Conservation (phyloP, 306 rosid genomes). For the Crataegus laevigata region DNA sequence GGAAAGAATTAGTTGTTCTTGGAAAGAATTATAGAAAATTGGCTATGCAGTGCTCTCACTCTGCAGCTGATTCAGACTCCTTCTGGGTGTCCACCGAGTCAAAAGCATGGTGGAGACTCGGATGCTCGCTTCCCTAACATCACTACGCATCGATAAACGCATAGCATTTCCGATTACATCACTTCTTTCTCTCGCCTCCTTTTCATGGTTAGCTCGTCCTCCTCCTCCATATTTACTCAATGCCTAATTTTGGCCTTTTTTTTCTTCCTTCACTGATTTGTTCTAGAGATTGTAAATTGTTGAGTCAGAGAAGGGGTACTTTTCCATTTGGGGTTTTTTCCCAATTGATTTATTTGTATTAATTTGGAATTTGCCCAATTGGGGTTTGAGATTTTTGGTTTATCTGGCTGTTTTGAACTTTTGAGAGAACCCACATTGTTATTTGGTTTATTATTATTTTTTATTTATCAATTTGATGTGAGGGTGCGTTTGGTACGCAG, state of each 20-base stretch:
- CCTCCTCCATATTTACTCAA: background rate
- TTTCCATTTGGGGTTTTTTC: background rate
- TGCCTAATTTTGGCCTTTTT: background rate
- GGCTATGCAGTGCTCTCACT: background rate
- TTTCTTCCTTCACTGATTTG: background rate
- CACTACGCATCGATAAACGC: background rate
- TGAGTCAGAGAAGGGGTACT: background rate
- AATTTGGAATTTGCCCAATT: background rate
- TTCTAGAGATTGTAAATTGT: background rate
- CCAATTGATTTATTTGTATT: background rate
- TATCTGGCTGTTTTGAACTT: background rate
- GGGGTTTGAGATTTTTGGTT: constrained; percentile 1
- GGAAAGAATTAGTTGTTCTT: too few species aligned
- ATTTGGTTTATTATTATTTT: too few species aligned
- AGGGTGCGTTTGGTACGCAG: too few species aligned
- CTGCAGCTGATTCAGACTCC: background rate
- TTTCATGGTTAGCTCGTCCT: constrained; percentile 11
- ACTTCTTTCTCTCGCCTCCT: background rate
- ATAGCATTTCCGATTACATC: background rate
- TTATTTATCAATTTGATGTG: background rate
- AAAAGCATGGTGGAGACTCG: background rate
- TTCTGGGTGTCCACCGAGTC: background rate
- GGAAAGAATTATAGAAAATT: too few species aligned
- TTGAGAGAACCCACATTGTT: background rate
- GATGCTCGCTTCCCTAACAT: background rate